Base-by-base conservation (phyloP, 352 stramenopile genomes). In the Phytopythium litorale region DNA sequence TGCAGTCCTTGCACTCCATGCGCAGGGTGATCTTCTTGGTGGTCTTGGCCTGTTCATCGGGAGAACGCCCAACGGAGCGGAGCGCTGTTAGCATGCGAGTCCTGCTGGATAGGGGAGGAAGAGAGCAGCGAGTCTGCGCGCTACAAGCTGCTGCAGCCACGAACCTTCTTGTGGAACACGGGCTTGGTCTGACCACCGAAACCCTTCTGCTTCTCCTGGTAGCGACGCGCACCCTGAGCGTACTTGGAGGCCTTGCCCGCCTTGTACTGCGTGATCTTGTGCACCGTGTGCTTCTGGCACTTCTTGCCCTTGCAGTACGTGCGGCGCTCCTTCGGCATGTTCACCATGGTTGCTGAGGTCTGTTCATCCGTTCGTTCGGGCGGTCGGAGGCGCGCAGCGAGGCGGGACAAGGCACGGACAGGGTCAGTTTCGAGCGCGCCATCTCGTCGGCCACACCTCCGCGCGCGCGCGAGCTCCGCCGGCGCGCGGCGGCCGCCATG, bases 231-330 rank as follows among this genome's bases (percentile, higher is more conserved):
- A 67, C 84, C 94, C 84, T 99, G 98, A 57, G 98, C 97, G 81
- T 98, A 99, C 88, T 99, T 99, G 64, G 96, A 99, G 40, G 98
- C 97, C 87, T 99, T 99, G 67, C 98, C 98, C 58, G 97, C 86
- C 87, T 99, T 99, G 96, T 99, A 99, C 87, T 99, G 98, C 54
- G 97, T 99, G 56, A 99, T 98, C 90, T 99, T 99, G 91, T 99
- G 97, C 56, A 98, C 71, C 53, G 94, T 98, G 86, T 99, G 98
- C 90, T 99, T 99, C 66, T 89, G 86, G 95, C 98, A 99, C 81
- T 98, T 98, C 84, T 98, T 98, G 75, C 84, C 90, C 84, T 98
- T 98, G 87, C 98, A 99, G 75, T 92, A 99, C 59, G 98, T 99
- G 78, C 95, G 97, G 72, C 97, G 96, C 94, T 99, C 97, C 84